phyloP scores from a whole-genome alignment of 257 asterid species.

The Solanum bukasovii region DNA sequence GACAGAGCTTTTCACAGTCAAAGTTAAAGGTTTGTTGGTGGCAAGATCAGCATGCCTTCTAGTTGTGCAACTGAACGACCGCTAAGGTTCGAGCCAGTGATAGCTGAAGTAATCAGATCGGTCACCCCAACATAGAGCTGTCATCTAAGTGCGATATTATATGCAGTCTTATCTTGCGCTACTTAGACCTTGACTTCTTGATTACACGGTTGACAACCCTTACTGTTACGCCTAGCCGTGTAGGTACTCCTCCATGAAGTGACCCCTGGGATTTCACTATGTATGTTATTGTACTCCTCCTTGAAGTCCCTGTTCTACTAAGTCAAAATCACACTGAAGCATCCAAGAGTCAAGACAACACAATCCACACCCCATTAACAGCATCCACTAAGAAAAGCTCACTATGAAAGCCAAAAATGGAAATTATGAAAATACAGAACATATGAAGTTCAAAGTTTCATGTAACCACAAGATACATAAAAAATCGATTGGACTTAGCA shows the following conservation, averaged over 20 bases:
- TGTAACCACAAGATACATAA: not conserved
- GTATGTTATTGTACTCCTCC: not conserved
- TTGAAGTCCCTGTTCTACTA: not conserved
- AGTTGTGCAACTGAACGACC: not conserved
- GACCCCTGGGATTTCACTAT: not conserved
- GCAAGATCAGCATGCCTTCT: not conserved
- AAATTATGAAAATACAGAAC: not conserved
- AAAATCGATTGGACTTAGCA: not conserved
- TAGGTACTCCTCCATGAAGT: too few relatives aligned
- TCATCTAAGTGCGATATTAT: too few relatives aligned
- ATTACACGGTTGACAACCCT: not conserved
- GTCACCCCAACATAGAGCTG: not conserved
- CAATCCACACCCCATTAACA: not conserved
- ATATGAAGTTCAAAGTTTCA: not conserved
- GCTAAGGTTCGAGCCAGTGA: not conserved
- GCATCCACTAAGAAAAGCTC: not conserved
- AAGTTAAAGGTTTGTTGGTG: not conserved
- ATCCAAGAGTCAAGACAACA: not conserved
- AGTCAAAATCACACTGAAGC: not conserved
- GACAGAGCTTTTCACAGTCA: not conserved
- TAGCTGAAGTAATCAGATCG: not conserved
- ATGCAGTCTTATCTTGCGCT: not conserved
- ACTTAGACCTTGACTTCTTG: not conserved
- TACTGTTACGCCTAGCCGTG: too few relatives aligned
- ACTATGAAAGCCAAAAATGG: not conserved